A percentile compares a stretch with the other conserved stretches of the same genome.
phyloP scores from a whole-genome alignment of 2,329 filamentous ascomycete species.

The Rhytidhysteron rufulum region DNA sequence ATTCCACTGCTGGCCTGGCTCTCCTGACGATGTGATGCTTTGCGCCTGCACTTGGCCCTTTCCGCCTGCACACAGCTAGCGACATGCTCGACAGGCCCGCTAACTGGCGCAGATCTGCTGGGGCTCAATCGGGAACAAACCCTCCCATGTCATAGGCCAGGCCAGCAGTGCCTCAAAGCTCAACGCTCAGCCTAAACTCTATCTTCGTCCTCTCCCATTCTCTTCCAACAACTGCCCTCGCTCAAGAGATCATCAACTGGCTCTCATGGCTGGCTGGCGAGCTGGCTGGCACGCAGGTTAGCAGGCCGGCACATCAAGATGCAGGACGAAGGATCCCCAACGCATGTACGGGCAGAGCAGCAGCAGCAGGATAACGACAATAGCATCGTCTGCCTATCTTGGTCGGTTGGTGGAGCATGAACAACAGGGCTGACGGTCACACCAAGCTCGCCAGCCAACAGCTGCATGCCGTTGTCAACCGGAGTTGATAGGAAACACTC shows the following conservation, averaged over 20 bases:
- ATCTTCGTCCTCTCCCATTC: too few relatives aligned
- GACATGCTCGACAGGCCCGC: background rate
- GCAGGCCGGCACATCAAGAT: background rate
- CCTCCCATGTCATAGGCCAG: background rate
- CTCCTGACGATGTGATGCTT: background rate
- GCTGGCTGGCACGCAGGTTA: background rate
- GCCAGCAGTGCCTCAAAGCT: background rate
- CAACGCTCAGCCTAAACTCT: background rate
- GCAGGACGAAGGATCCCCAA: background rate
- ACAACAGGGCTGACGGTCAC: slow-evolving; percentile 1
- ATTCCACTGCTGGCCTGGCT: too few relatives aligned
- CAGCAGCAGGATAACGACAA: background rate
- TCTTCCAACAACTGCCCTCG: too few relatives aligned
- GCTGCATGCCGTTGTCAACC: background rate
- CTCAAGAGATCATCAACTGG: too few relatives aligned
- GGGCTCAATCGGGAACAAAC: background rate
- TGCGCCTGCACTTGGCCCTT: too few relatives aligned
- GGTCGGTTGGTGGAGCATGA: background rate
- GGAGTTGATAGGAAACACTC: background rate
- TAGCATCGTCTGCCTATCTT: background rate
- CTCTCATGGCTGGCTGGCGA: background rate
- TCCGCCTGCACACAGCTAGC: too few relatives aligned
- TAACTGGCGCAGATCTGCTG: background rate
- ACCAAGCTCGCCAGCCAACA: background rate
- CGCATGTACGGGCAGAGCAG: background rate